Conservation (phyloP, 495 filamentous ascomycete species). For the Rhypophila decipiens region DNA sequence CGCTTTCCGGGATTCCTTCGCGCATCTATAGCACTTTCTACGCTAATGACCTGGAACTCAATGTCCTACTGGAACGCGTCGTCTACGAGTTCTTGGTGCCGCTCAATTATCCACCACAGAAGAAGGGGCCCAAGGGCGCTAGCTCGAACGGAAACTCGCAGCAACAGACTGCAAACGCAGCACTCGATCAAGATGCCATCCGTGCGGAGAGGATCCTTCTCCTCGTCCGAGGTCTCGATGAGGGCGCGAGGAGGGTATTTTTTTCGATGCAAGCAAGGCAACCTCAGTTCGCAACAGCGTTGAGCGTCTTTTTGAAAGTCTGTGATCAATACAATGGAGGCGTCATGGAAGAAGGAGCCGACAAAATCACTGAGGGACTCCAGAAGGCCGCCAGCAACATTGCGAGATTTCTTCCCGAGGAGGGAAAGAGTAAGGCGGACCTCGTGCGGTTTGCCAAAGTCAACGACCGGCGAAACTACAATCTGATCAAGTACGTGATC, state of each 20-base stretch:
- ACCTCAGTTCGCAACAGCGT: conserved; percentile 57
- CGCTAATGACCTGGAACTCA: conserved; percentile 82
- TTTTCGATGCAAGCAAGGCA: conserved; percentile 79
- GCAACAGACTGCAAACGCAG: conserved; percentile 35
- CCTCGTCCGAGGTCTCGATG: conserved; percentile 70
- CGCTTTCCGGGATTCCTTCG: conserved; percentile 73
- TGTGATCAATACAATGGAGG: conserved; percentile 89
- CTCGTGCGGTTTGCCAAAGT: conserved; percentile 85
- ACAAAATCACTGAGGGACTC: conserved; percentile 61
- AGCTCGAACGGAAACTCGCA: conserved; percentile 53
- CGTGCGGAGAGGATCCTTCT: conserved; percentile 80
- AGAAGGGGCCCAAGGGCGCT: conserved; percentile 45
- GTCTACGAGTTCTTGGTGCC: conserved; percentile 81
- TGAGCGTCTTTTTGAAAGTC: conserved; percentile 64
- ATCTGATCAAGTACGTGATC: conserved; percentile 79
- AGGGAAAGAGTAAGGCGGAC: conserved; percentile 57
- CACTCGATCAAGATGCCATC: conserved; percentile 71
- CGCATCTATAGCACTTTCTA: conserved; percentile 86
- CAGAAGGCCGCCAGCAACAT: conserved; percentile 61
- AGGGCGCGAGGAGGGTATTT: conserved; percentile 75
- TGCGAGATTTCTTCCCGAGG: conserved; percentile 68
- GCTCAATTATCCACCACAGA: conserved; percentile 72
- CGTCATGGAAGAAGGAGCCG: conserved; percentile 66
- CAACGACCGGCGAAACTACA: conserved; percentile 86
- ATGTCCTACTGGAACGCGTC: conserved; percentile 76